Percentiles rank a stretch among this genome's conserved stretches.
phyloP scores from a whole-genome alignment of 1,139 yeast genomes.

The Meyerozyma smithsonii region DNA sequence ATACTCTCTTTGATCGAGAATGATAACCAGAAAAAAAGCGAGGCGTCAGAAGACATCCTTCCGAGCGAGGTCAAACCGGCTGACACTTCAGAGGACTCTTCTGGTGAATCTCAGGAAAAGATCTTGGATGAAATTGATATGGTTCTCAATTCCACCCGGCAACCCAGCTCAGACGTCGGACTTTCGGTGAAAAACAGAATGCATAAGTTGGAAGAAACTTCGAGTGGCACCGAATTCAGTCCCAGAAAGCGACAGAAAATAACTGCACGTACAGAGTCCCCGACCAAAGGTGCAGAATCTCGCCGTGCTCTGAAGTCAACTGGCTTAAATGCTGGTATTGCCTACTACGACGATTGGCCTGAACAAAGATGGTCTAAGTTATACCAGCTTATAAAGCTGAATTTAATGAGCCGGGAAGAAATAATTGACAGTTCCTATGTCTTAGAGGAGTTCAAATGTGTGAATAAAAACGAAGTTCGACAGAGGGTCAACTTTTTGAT shows the following conservation, averaged over 20 bases:
- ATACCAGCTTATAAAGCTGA: constrained; percentile 9
- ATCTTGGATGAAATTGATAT: constrained; percentile 20
- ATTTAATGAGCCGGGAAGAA: constrained; percentile 7
- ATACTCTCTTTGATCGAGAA: constrained; percentile 13
- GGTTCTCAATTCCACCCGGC: constrained; percentile 5
- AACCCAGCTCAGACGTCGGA: not conserved
- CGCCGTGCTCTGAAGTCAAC: not conserved
- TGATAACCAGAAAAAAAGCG: constrained; percentile 5
- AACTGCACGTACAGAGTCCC: not conserved
- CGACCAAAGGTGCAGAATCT: too few species aligned
- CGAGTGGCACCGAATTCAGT: not conserved
- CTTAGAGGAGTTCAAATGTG: constrained; percentile 8
- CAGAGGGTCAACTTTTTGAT: constrained; percentile 10
- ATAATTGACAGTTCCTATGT: constrained; percentile 9
- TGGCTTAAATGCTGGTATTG: not conserved
- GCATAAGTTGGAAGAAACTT: not conserved
- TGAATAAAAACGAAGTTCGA: constrained; percentile 9
- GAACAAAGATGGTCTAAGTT: constrained; percentile 11
- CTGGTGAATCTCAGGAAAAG: constrained; percentile 15
- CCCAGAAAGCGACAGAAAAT: constrained; percentile 1
- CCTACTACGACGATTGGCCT: constrained; percentile 9
- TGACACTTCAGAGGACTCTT: constrained; percentile 2
- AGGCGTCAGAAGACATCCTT: not conserved
- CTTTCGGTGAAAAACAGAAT: not conserved
- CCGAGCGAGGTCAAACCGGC: constrained; percentile 2